A percentile compares a stretch with the other conserved stretches of the same genome.
Conservation (phyloP, 2,329 filamentous ascomycete genomes). For the Leptographium lundbergii region DNA sequence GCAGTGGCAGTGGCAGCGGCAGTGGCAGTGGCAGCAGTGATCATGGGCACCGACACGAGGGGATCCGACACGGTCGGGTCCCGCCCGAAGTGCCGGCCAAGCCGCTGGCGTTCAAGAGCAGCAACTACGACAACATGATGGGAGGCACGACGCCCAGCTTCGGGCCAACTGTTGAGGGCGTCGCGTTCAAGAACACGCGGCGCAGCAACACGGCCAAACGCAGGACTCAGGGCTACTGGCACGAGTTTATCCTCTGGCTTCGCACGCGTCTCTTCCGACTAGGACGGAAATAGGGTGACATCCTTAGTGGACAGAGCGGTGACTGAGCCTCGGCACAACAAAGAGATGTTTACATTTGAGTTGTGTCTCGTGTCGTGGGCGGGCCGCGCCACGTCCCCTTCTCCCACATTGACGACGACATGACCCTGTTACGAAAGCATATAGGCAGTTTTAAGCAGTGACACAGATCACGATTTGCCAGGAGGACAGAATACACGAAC, state of each 20-base stretch:
- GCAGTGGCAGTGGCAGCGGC: not conserved
- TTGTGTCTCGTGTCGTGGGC: not conserved
- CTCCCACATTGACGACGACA: slow-evolving; percentile 4
- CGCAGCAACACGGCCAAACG: slow-evolving; percentile 39
- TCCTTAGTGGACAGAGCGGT: not conserved
- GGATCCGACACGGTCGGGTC: not conserved
- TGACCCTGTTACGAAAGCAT: slow-evolving; percentile 5
- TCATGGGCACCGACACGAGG: not conserved
- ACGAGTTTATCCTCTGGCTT: slow-evolving; percentile 50
- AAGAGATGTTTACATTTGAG: not conserved
- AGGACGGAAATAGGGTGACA: slow-evolving; percentile 7
- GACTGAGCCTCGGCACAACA: not conserved
- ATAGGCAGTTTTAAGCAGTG: not conserved
- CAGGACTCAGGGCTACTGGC: slow-evolving; percentile 50
- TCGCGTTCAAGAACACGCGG: slow-evolving; percentile 29
- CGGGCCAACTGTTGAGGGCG: slow-evolving; percentile 26
- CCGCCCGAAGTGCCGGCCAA: slow-evolving; percentile 15
- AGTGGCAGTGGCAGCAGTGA: not conserved
- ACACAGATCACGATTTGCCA: not conserved
- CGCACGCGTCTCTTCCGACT: slow-evolving; percentile 37
- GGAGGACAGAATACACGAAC: slow-evolving; percentile 2
- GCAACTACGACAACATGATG: slow-evolving; percentile 32
- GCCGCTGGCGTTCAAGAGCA: slow-evolving; percentile 27
- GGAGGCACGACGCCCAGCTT: slow-evolving; percentile 19
- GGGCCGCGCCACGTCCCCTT: not conserved